These are phyloP conservation scores for Podila horticola DNA, from an alignment of 192 early-diverging fungal species.

Conservation along the genomic window DNA sequence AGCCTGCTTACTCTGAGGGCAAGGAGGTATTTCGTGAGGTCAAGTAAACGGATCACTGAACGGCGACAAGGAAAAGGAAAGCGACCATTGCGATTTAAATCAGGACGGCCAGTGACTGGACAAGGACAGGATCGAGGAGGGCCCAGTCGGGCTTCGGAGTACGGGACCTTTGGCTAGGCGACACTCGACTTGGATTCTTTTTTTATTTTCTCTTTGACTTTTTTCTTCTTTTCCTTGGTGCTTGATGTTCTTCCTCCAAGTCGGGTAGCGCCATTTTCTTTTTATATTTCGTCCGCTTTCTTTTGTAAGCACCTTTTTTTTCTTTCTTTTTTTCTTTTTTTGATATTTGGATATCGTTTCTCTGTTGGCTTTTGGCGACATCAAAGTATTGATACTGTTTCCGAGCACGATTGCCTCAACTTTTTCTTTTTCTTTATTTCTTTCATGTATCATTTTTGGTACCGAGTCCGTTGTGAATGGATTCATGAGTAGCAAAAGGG, in stretches of 20 bases:
- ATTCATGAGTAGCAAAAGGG: slow-evolving; percentile 41
- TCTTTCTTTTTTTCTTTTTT: neutral
- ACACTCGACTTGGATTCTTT: slow-evolving; percentile 23
- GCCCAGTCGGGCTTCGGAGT: slow-evolving; percentile 2
- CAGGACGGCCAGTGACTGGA: neutral
- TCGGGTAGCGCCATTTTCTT: slow-evolving; percentile 1
- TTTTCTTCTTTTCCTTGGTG: slow-evolving; percentile 3
- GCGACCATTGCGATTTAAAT: slow-evolving; percentile 1
- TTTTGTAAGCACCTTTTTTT: neutral
- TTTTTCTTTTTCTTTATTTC: slow-evolving; percentile 2
- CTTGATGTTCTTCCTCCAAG: slow-evolving; percentile 1
- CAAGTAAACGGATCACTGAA: neutral
- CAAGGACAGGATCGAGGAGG: neutral
- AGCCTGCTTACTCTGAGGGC: neutral
- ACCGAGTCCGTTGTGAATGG: neutral
- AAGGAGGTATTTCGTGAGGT: slow-evolving; percentile 16
- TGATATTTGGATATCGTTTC: no score
- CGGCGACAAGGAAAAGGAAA: slow-evolving; percentile 12
- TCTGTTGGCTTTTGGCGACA: no score
- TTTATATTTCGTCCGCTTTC: neutral
- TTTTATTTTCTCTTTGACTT: neutral
- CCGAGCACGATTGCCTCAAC: neutral
- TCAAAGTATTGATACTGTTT: no score
- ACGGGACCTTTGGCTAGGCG: slow-evolving; percentile 23
- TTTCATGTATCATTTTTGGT: neutral